Percentiles rank a stretch among this genome's conserved stretches.
These are phyloP conservation scores for Toxoplasma gondii DNA, from an alignment of 169 alveolate species.

Conservation along the genomic window DNA sequence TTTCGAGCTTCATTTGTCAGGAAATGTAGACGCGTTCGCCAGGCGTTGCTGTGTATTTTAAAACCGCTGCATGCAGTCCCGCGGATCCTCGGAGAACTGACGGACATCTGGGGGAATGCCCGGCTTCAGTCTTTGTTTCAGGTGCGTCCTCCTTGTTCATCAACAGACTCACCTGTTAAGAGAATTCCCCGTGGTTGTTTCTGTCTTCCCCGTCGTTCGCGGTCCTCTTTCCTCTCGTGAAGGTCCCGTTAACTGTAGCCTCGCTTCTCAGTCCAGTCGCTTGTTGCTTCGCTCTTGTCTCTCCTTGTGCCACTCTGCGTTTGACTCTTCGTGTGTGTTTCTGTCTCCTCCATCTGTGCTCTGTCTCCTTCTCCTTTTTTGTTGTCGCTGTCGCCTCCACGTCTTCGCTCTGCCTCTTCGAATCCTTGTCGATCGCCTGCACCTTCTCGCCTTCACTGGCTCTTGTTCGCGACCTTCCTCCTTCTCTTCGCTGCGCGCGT, in stretches of 20 bases:
- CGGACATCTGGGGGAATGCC: slow-evolving; percentile 72
- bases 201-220: background rate
- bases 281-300: background rate
- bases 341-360: background rate
- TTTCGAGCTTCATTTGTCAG: background rate
- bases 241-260: no score
- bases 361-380: background rate
- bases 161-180: background rate
- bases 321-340: background rate
- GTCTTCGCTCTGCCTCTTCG: background rate
- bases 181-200: background rate
- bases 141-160: background rate
- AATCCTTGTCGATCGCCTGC: background rate
- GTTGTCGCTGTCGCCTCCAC: background rate
- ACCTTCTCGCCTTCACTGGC: background rate
- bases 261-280: background rate
- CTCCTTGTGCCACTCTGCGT: no score
- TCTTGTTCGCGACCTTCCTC: background rate
- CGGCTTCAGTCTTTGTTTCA: slow-evolving; percentile 67
- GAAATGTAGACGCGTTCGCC: background rate
- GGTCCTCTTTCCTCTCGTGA: background rate
- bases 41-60: background rate
- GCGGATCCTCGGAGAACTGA: slow-evolving; percentile 44
- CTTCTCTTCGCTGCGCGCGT: no score
- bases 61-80: slow-evolving; percentile 14